Evolutionary conservation across 345 rosid species (phyloP), one percentile per base, ranked within the genome.

Genomic region (Moringa oleifera): DNA sequence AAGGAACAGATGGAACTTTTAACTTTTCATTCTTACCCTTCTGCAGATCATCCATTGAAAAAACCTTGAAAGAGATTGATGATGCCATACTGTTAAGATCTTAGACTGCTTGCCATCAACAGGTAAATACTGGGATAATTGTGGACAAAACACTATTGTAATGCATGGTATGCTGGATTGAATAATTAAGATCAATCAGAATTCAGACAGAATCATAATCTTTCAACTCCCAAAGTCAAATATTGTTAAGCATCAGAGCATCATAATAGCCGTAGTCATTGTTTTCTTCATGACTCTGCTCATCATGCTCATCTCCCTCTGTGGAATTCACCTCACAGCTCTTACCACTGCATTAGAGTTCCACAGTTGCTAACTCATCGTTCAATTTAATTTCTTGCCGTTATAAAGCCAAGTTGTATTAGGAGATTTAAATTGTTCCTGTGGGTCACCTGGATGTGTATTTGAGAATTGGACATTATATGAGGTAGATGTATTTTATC

Each of bases 261-360:
- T 61, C 51, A 60, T 56, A 41, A 59, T 62, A n/a, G 18, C 41
- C 65, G 53, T 64, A 68, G 49, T 20, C 51, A 61, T 73, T 7
- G 53, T 50, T 66, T 62, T 24, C 56, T 57, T 64, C 23, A 28
- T 2, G 3, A 28, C 3, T 28, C 8, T 3, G 8, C 8, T 28
- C 3, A 28, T 28, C n/a, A n/a, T n/a, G n/a, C n/a, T n/a, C n/a
- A n/a, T n/a, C n/a, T n/a, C n/a, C n/a, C 8, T 28, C 33, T 28
- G 8, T 28, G 8, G 33, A n/a, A n/a, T n/a, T n/a, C 33, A 28
- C 33, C 33, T 28, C 33, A 28, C 8, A 8, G 33, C 33, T 28
- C 33, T 28, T 28, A 28, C 33, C 33, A 28, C 33, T 28, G 5
- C 33, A 28, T 28, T 28, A 28, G 33, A 28, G 33, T 8, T 28